These are phyloP conservation scores for Xylaria grammica DNA, from an alignment of 495 filamentous ascomycete genomes.

Conservation along the genomic window DNA sequence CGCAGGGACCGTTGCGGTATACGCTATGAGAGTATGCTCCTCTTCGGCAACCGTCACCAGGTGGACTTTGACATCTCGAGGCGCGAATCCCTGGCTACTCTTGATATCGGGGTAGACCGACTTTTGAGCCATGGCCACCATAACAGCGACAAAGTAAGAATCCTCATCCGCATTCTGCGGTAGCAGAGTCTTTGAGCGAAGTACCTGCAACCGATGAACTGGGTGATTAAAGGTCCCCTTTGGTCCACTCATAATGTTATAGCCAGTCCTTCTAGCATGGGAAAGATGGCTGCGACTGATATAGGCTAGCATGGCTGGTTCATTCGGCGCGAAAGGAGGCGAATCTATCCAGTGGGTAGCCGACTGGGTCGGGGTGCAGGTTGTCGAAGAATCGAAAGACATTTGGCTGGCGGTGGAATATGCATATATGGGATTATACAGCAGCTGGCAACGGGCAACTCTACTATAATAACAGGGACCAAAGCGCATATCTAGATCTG, in stretches of 20 bases:
- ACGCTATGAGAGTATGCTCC: conserved; percentile 46
- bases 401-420: conserved; percentile 1
- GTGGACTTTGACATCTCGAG: conserved; percentile 46
- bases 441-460: conserved; percentile 39
- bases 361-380: conserved; percentile 31
- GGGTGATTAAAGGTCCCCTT: conserved; percentile 36
- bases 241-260: conserved; percentile 36
- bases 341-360: conserved; percentile 18
- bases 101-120: conserved; percentile 40
- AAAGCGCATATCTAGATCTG: conserved; percentile 45
- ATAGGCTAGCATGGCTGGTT: conserved; percentile 48
- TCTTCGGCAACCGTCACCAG: conserved; percentile 47
- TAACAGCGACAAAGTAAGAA: conserved; percentile 45
- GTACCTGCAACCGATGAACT: conserved; percentile 41
- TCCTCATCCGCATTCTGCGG: conserved; percentile 49
- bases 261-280: conserved; percentile 40
- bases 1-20: conserved; percentile 45
- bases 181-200: conserved; percentile 44
- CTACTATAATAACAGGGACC: conserved; percentile 37
- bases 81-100: conserved; percentile 22
- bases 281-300: conserved; percentile 43
- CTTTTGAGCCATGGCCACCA: conserved; percentile 53
- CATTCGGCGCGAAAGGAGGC: not conserved
- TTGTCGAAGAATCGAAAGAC: conserved; percentile 47
- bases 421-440: conserved; percentile 40